Base-by-base conservation (phyloP, 176 grass and related monocot genomes). In the Lolium multiflorum region DNA sequence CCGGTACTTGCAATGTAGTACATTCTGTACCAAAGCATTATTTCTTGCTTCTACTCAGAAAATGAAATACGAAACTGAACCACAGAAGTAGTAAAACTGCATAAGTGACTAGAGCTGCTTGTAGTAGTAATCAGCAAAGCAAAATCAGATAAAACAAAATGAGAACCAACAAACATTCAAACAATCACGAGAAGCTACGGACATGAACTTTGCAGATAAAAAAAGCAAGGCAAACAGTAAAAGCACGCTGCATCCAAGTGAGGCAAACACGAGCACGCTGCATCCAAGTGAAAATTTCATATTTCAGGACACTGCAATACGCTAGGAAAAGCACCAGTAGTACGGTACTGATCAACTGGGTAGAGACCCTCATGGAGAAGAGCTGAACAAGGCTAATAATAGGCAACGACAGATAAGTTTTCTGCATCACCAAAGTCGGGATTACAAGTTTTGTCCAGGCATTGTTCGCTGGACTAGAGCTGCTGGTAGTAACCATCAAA, bases 381-480 rank as follows among this genome's bases (percentile, higher is more conserved):
- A 35, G 31, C 31, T 35, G 31, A 35, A 41, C 28, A 77, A 15
- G 25, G 78, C 51, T 85, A 48, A 43, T 43, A 83, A 75, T 2
- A 14, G 3, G 69, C 17, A 49, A 58, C 21, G 37, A 56, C 6
- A 6, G 13, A 77, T 57, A 79, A 57, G 82, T 75, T 89, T 49
- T 47, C 67, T 47, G 48, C 67, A 76, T 85, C 24, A 15, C 67
- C 59, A 78, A 83, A 83, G 46, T 26, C 56, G 58, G 63, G 69
- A 41, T 76, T 68, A 81, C 74, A 84, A 83, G 84, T 79, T 74
- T 56, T 48, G 51, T 44, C 83, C 83, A 77, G 58, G 39, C 70
- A 85, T 68, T 86, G 74, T 84, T 80, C 55, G 11, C 59, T 81
- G 81, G 75, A 80, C 89, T 67, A 66, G 65, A 80, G 67, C 81